Conservation (phyloP, 2,329 filamentous ascomycete species). For the Teratosphaeria nubilosa region DNA sequence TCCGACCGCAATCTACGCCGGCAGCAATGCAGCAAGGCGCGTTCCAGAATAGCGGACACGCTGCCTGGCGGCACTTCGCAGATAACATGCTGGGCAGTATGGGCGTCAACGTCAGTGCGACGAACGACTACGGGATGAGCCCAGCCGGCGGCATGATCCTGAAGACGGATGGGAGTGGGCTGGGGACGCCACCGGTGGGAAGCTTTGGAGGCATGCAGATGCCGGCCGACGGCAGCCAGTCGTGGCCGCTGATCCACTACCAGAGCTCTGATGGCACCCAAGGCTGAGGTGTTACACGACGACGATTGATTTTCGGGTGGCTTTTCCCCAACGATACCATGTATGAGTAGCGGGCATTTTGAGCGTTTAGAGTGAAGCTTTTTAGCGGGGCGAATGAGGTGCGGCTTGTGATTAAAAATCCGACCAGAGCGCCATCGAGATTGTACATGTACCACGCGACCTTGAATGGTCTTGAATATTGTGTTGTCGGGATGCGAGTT, state of each 20-base stretch:
- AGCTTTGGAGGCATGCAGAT: slow-evolving; percentile 14
- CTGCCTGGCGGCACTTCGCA: slow-evolving; percentile 20
- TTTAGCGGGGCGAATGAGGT: background rate
- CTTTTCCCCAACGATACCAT: background rate
- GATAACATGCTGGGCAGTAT: slow-evolving; percentile 12
- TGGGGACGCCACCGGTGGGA: slow-evolving; percentile 2
- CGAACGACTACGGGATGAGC: background rate
- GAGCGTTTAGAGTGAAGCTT: background rate
- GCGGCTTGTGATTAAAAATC: no score
- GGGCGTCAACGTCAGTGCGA: background rate
- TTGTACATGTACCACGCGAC: no score
- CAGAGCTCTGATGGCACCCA: background rate
- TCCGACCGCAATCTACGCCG: background rate
- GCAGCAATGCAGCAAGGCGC: background rate
- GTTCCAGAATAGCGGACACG: slow-evolving; percentile 8
- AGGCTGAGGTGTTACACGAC: background rate
- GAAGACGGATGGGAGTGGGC: background rate
- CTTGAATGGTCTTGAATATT: no score
- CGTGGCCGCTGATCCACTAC: slow-evolving; percentile 19
- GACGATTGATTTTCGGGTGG: background rate
- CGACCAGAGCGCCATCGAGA: no score
- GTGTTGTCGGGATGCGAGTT: no score
- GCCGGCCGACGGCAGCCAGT: slow-evolving; percentile 10
- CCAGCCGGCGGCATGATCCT: background rate
- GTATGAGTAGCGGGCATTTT: background rate